Base-by-base conservation (phyloP, 768 basidiomycete species). In the Lactifluus subvellereus region DNA sequence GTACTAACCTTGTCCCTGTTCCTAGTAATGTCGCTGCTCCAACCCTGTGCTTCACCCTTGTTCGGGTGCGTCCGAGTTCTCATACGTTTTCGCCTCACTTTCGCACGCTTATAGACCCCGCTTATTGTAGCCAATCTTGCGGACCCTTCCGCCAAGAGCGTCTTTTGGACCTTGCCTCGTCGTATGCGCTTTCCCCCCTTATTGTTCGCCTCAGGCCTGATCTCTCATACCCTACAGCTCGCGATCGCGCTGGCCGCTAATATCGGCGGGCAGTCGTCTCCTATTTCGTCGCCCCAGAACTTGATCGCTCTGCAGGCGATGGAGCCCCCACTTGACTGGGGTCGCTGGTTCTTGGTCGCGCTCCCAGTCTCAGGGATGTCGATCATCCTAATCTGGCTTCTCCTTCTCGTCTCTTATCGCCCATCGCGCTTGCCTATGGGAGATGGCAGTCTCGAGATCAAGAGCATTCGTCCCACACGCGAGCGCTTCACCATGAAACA, bases 241-340 rank as follows among this genome's bases (percentile, higher is more conserved):
- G 95, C 89, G 8, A 98, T 99, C 67, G 96, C 97, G 0, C 82
- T 99, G n/a, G 94, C 96, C 0, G 94, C 95, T 20, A 99, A 98
- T 71, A 94, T 98, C 62, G 97, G 97, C 13, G 97, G 97, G 0
- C 95, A 98, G 74, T 91, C 88, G 54, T 98, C 95, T 0, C 96
- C 95, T 2, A 98, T 98, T 62, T 98, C 96, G 2, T 98, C 95
- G 0, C 96, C 96, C 1, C 96, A 99, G 74, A 99, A 98, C 72
- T 82, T 98, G 33, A 98, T 99, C 64, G 94, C 95, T 4, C 76
- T 98, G 7, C 75, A 81, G n/a, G 82, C 77, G 4, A 98, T 99
- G 96, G 83, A 92, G 47, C 86, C 88, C 0, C 81, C 82, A 2
- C 75, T 98, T 3, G 89, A 88, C 69, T 98, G 96, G 96, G 84